Evolutionary conservation across 2,329 filamentous ascomycete genomes (phyloP), one percentile per base, ranked within the genome.

Genomic region (Tolypocladium paradoxum): DNA sequence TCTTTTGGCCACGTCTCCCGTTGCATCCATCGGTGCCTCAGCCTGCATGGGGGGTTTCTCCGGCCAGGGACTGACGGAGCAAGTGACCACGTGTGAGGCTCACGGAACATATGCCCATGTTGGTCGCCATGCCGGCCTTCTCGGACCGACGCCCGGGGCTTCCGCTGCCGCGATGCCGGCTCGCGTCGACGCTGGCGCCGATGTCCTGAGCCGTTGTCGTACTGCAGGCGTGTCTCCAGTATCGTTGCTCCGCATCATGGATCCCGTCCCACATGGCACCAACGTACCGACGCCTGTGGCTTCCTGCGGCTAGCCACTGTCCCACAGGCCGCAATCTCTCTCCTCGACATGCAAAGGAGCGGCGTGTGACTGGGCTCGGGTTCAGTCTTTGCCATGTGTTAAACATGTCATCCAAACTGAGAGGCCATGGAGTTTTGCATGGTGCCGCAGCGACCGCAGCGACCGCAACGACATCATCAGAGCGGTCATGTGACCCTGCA

Each of bases 401-500:
- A 9, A 7, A 24, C 36, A 24, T 16, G 4, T 5, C 12, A 24
- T 4, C 11, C 37, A 20, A 11, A 43, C 14, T 16, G 38, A 24
- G 12, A 24, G 18, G 22, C 22, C n/a, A n/a, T n/a, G n/a, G n/a
- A 22, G 37, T 2, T 22, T 48, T 20, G 46, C 20, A 20, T n/a
- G 33, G 29, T 8, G 27, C 31, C 9, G 22, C 4, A 22, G 5
- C n/a, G 20, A 12, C 37, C 8, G 16, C 36, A 7, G 7, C 29
- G 29, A 31, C 5, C n/a, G 1, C 16, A 43, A 4, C 22, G 3
- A n/a, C 14, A 8, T 16, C 12, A 12, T 7, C 7, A 9, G 12
- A 11, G 24, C 8, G 40, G 45, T 56, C 54, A 56, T 52, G 49
- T 56, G 54, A 56, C 49, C 12, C 9, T 18, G 34, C 31, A 45